Conservation (phyloP, 2,329 filamentous ascomycete genomes). For the Ilyonectria mors-panacis region DNA sequence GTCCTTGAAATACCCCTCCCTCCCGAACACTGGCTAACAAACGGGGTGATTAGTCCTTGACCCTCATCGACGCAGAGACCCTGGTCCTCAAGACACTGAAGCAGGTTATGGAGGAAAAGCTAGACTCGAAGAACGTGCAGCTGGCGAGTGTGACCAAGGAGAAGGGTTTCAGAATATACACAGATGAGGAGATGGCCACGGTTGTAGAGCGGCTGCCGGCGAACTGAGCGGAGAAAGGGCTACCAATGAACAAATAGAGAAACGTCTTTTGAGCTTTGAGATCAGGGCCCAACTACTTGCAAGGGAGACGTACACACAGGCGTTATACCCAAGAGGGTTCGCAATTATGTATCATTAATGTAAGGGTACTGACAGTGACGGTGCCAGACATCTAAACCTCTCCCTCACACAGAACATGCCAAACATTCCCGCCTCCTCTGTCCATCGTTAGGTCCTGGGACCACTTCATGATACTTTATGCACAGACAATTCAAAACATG, state of each 20-base stretch:
- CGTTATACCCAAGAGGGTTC: slow-evolving; percentile 20
- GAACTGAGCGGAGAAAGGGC: slow-evolving; percentile 61
- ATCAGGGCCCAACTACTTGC: slow-evolving; percentile 31
- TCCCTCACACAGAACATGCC: slow-evolving; percentile 1
- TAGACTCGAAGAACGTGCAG: slow-evolving; percentile 99
- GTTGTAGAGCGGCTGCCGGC: slow-evolving; percentile 88
- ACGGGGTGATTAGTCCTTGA: slow-evolving; percentile 77
- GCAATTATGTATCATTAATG: slow-evolving; percentile 51
- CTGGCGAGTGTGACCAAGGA: slow-evolving; percentile 98
- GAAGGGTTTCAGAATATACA: slow-evolving; percentile 98
- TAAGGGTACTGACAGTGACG: slow-evolving; percentile 38
- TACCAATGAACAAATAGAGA: slow-evolving; percentile 39
- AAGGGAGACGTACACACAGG: slow-evolving; percentile 33
- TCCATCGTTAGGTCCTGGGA: not conserved
- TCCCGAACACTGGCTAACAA: slow-evolving; percentile 9
- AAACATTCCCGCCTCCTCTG: slow-evolving; percentile 3
- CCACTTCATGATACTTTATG: slow-evolving; percentile 3
- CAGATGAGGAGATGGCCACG: slow-evolving; percentile 94
- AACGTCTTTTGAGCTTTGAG: slow-evolving; percentile 28
- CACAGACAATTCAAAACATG: slow-evolving; percentile 2
- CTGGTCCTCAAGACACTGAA: slow-evolving; percentile 97
- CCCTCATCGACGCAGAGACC: slow-evolving; percentile 92
- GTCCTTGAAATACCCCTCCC: not conserved
- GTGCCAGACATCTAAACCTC: slow-evolving; percentile 27
- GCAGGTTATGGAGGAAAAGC: slow-evolving; percentile 99